Evolutionary conservation across 2,329 filamentous ascomycete species (phyloP).

Genomic region (Madurella fahalii): DNA sequence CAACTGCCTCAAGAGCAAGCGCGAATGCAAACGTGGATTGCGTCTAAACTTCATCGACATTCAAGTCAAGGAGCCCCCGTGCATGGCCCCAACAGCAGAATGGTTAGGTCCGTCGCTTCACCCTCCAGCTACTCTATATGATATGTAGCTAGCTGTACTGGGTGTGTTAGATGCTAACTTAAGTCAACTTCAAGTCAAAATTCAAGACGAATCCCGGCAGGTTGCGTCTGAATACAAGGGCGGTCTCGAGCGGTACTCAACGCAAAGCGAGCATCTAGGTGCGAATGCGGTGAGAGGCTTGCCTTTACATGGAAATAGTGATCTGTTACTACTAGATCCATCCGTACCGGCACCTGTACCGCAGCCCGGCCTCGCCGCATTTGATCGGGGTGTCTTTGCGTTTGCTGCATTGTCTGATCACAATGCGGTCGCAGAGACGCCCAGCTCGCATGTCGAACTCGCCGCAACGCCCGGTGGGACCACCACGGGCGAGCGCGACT

Average conservation of each 20-base stretch:
- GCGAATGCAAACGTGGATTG: constrained; percentile 80
- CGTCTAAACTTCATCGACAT: constrained; percentile 90
- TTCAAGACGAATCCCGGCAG: constrained; percentile 82
- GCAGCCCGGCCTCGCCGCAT: not conserved
- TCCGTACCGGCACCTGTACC: not conserved
- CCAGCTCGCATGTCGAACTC: constrained; percentile 14
- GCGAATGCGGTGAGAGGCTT: not conserved
- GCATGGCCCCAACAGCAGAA: constrained; percentile 57
- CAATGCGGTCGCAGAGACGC: constrained; percentile 28
- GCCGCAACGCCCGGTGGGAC: no score
- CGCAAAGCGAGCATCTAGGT: constrained; percentile 26
- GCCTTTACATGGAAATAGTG: not conserved
- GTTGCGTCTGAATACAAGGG: constrained; percentile 89
- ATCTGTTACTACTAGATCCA: not conserved
- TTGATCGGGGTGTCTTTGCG: not conserved
- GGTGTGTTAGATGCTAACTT: constrained; percentile 8
- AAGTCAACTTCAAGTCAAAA: constrained; percentile 55
- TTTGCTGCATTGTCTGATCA: constrained; percentile 4
- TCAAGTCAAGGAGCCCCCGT: constrained; percentile 64
- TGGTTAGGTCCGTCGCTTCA: constrained; percentile 52
- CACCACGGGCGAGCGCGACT: constrained; percentile 47
- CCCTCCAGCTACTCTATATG: not conserved
- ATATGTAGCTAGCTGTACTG: not conserved
- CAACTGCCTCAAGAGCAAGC: constrained; percentile 85
- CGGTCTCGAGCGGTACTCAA: constrained; percentile 69